Percentiles rank a stretch among this genome's conserved stretches.
phyloP scores from a whole-genome alignment of 1,284 basidiomycete genomes.

The Trichosporon ovoides region DNA sequence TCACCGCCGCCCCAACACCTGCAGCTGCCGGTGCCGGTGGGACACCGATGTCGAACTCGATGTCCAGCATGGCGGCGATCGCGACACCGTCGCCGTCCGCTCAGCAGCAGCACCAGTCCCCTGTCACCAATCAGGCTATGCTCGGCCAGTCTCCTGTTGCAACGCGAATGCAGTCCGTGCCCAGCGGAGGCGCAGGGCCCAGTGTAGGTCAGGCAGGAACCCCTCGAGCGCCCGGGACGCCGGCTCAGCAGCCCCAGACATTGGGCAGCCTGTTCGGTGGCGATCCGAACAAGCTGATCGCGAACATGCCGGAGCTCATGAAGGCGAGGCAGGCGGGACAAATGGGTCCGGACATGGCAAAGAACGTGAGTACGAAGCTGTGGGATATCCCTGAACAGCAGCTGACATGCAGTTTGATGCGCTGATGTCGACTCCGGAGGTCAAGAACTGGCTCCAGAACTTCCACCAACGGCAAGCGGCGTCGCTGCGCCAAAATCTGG shows the following conservation, averaged over 20 bases:
- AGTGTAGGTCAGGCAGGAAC: conserved; percentile 10
- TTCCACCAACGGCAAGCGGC: conserved; percentile 15
- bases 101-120: conserved; percentile 16
- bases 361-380: conserved; percentile 12
- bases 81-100: conserved; percentile 18
- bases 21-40: conserved; percentile 8
- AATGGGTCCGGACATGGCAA: conserved; percentile 19
- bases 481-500: conserved; percentile 13
- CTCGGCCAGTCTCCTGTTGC: conserved; percentile 19
- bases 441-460: conserved; percentile 17
- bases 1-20: conserved; percentile 2
- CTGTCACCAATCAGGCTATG: conserved; percentile 12
- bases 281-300: conserved; percentile 17
- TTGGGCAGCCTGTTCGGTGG: conserved; percentile 11
- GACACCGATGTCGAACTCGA: conserved; percentile 14
- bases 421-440: conserved; percentile 17
- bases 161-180: conserved; percentile 19
- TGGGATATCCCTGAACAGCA: too few species aligned
- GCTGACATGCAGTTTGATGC: conserved; percentile 18
- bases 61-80: conserved; percentile 6
- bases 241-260: conserved; percentile 4
- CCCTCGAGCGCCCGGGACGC: conserved; percentile 6
- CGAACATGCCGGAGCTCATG: conserved; percentile 19
- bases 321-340: conserved; percentile 18
- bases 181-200: conserved; percentile 18